Evolutionary conservation across 495 filamentous ascomycete species (phyloP), one percentile per base, ranked within the genome.

Genomic region (Penicillium salamii): DNA sequence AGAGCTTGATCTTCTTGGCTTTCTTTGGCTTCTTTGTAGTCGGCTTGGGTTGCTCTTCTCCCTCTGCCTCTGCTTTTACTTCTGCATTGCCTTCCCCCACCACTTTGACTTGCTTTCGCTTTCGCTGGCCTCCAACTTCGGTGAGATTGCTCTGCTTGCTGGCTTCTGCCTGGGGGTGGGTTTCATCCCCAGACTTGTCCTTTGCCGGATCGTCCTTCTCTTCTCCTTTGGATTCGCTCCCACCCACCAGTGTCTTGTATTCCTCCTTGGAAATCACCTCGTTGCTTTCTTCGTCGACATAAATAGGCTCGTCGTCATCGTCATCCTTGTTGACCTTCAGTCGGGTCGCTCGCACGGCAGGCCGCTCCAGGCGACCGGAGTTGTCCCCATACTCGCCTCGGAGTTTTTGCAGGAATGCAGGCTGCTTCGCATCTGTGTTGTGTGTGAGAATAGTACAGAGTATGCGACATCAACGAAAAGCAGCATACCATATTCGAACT

Each of bases 181-280:
- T 42, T 33, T 50, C 50, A 12, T 52, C 44, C 13, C 36, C 40
- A 15, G 44, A 13, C n/a, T 50, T 29, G 19, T 53, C 54, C 35
- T 52, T 53, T 12, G 45, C 19, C 7, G 55, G 7, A 11, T 8
- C 32, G 9, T 47, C 31, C 11, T 55, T 42, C n/a, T 46, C 52
- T 23, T 59, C 65, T 38, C 59, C 40, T 33, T 55, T 54, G 5
- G 44, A 17, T 8, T 54, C 42, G 29, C 46, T 59, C 20, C 59
- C 59, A 5, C 59, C 56, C 8, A 76, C 55, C 24, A 77, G 37
- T 14, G 65, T 63, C 39, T 71, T 64, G 57, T 76, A 78, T 46
- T 78, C 71, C 45, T 73, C 72, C 50, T 76, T 75, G 15, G 73
- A 65, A 36, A 78, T 71, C 20, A 72, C 65, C 44, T 76, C 68